Evolutionary conservation across 2,329 filamentous ascomycete species (phyloP).

Genomic region (Penicillium sp.): DNA sequence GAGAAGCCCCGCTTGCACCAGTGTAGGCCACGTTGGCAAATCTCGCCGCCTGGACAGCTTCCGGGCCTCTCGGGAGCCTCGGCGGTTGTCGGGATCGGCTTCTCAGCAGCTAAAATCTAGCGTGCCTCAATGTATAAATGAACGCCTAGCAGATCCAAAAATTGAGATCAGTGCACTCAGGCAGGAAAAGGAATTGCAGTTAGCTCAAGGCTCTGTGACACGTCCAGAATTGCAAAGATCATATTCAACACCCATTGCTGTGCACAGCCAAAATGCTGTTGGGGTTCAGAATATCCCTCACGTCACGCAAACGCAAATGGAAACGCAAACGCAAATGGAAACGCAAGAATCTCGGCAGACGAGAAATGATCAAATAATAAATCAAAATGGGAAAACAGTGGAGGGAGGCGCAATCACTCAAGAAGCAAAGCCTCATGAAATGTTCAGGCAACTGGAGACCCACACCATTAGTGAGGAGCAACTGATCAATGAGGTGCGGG

Average conservation of each 20-base stretch:
- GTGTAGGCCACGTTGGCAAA: not conserved
- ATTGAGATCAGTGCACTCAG: not conserved
- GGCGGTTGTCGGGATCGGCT: not conserved
- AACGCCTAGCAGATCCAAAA: not conserved
- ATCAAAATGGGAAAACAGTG: not conserved
- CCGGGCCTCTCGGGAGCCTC: not conserved
- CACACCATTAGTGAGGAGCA: constrained; percentile 74
- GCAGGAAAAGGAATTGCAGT: not conserved
- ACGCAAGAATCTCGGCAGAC: no score
- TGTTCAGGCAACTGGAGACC: constrained; percentile 61
- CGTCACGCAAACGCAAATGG: not conserved
- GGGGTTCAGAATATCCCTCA: not conserved
- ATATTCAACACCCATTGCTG: not conserved
- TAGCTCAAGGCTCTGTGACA: not conserved
- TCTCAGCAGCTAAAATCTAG: not conserved
- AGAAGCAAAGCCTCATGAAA: constrained; percentile 22
- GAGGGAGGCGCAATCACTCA: not conserved
- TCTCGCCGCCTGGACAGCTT: constrained; percentile 1
- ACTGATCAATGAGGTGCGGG: constrained; percentile 69
- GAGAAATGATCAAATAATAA: not conserved
- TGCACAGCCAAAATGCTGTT: not conserved
- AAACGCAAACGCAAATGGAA: not conserved
- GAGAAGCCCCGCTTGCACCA: not conserved
- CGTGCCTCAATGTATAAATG: not conserved
- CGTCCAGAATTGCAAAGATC: not conserved